Base-by-base conservation (phyloP, 495 filamentous ascomycete species). In the Parathielavia hyrcaniae region DNA sequence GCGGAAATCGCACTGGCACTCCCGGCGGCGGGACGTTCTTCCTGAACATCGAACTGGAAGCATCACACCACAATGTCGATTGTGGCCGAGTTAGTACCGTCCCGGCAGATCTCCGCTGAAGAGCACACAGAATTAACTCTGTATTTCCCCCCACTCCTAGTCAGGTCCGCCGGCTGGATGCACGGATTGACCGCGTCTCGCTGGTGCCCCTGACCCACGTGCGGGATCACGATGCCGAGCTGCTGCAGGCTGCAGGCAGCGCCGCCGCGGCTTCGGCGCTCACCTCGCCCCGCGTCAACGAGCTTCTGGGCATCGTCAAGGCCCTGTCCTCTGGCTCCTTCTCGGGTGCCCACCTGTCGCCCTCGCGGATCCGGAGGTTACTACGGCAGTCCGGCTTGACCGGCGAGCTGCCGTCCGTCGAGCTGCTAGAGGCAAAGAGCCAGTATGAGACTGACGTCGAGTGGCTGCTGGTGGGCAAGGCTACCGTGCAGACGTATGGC, bases 381-480 rank as follows among this genome's bases (percentile, higher is more conserved):
- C 78, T 96, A 3, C 64, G 78, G 9, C 75, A 86, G 55, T 84
- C 86, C 4, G 74, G 73, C 41, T 66, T 80, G 55, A 53, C 64
- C 0, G 57, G 38, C 50, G 59, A 59, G 48, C 20, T 34, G 26
- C 26, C 39, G 11, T 41, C 46, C 4, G 26, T 48, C 5, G 61
- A 65, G 66, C 60, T 60, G 47, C 50, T 63, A 14, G 60, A 68
- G 13, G 57, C 56, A 9, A 68, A 71, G 52, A 73, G 62, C 32
- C 65, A 74, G 20, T 83, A 86, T 66, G 84, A 88, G 64, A 72
- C 78, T 34, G 88, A 97, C 57, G 75, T 95, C 55, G 84, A 93
- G 71, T 97, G 93, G 93, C 71, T 96, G 23, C 73, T 96, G 22
- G 79, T 90, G 10, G 85, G 84, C 65, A 98, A 97, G 69, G 91